Percentiles rank a stretch among this genome's conserved stretches.
phyloP scores from a whole-genome alignment of 257 asterid species.

The Forsythia suspensa region DNA sequence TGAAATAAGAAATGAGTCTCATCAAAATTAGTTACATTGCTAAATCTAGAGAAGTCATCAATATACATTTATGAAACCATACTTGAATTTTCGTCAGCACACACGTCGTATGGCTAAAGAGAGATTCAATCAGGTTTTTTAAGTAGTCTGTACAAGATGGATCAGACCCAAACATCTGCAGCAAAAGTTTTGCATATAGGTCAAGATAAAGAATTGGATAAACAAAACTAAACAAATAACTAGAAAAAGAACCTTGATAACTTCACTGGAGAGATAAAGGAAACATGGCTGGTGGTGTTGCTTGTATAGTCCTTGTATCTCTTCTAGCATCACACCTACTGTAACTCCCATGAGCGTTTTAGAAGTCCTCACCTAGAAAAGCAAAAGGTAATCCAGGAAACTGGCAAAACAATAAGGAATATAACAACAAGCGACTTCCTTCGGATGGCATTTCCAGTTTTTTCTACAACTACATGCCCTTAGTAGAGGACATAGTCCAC shows the following conservation, averaged over 20 bases:
- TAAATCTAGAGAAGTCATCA: slow-evolving; percentile 13
- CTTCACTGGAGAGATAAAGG: slow-evolving; percentile 96
- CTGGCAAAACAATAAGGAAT: slow-evolving; percentile 15
- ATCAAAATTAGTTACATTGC: neutral
- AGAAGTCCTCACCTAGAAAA: slow-evolving; percentile 81
- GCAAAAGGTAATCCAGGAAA: slow-evolving; percentile 19
- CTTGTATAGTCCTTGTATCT: slow-evolving; percentile 78
- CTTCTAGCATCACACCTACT: slow-evolving; percentile 91
- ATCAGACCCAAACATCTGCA: slow-evolving; percentile 94
- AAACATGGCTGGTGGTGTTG: slow-evolving; percentile 94
- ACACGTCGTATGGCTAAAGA: slow-evolving; percentile 77
- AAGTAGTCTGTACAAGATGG: slow-evolving; percentile 86
- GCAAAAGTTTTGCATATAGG: slow-evolving; percentile 28
- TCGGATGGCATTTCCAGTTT: slow-evolving; percentile 5
- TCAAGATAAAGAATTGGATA: slow-evolving; percentile 8
- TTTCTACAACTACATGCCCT: neutral
- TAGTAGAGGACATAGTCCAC: neutral
- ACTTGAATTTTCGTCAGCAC: slow-evolving; percentile 78
- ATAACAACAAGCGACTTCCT: slow-evolving; percentile 3
- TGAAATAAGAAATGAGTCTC: slow-evolving; percentile 29
- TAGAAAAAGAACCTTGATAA: slow-evolving; percentile 68
- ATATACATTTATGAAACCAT: slow-evolving; percentile 13
- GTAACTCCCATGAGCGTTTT: slow-evolving; percentile 88
- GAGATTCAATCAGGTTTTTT: slow-evolving; percentile 79
- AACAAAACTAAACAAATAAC: slow-evolving; percentile 15